Percentiles rank a stretch among this genome's conserved stretches.
Evolutionary conservation across 2,329 filamentous ascomycete genomes (phyloP).

Genomic region (Trichoderma gracile): DNA sequence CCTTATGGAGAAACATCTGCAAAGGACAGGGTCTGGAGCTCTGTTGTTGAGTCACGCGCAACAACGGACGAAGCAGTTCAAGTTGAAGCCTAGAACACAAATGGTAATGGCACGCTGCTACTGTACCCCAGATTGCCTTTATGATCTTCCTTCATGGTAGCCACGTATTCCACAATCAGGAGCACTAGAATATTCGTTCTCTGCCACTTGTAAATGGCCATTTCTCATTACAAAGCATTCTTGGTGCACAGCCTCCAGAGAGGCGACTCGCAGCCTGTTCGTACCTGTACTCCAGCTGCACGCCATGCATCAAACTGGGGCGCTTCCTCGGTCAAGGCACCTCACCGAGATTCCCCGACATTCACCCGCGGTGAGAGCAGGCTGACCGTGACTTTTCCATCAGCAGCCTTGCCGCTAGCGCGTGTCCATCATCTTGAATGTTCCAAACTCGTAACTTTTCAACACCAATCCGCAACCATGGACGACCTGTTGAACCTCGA

Average conservation of each 20-base stretch:
- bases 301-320: background rate
- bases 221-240: too few relatives aligned
- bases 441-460: background rate
- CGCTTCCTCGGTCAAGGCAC: background rate
- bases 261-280: too few relatives aligned
- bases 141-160: too few relatives aligned
- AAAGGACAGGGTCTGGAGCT: background rate
- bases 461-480: slow-evolving; percentile 62
- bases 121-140: slow-evolving; percentile 4
- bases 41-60: background rate
- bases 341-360: background rate
- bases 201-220: too few relatives aligned
- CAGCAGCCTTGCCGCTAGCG: slow-evolving; percentile 16
- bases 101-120: background rate
- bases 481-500: slow-evolving; percentile 91
- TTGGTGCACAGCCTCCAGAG: too few relatives aligned
- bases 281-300: background rate
- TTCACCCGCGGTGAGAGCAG: slow-evolving; percentile 19
- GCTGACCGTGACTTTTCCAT: slow-evolving; percentile 20
- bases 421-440: slow-evolving; percentile 13
- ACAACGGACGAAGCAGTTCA: background rate
- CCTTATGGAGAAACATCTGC: too few relatives aligned
- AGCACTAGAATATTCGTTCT: too few relatives aligned
- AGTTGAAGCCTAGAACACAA: background rate
- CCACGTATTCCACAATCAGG: too few relatives aligned